phyloP scores from a whole-genome alignment of 345 rosid species.

The Populus deltoides region DNA sequence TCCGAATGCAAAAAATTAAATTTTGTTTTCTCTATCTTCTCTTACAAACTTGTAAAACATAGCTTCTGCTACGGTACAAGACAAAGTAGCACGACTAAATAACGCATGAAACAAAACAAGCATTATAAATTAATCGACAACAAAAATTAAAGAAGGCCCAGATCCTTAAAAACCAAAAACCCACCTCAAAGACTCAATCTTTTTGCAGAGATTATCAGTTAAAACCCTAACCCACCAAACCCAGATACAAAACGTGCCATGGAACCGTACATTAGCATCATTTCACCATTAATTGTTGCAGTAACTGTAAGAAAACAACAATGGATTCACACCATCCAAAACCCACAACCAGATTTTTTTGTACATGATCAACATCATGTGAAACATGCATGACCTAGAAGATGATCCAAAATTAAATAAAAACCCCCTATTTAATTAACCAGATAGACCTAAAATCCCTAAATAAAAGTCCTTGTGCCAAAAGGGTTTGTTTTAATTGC shows the following conservation, averaged over 20 bases:
- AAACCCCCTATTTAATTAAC: neutral
- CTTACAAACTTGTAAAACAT: neutral
- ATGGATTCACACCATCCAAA: neutral
- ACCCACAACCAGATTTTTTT: slow-evolving; percentile 10
- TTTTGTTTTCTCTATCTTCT: neutral
- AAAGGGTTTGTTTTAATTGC: slow-evolving; percentile 5
- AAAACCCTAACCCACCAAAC: slow-evolving; percentile 22
- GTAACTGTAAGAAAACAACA: neutral
- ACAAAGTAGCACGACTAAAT: neutral
- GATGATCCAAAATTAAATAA: neutral
- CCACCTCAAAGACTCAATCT: slow-evolving; percentile 5
- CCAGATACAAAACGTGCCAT: slow-evolving; percentile 8
- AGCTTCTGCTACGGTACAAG: neutral
- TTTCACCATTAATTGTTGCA: slow-evolving; percentile 1
- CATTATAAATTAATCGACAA: neutral
- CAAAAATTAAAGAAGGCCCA: neutral
- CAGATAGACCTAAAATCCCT: neutral
- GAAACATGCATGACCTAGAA: slow-evolving; percentile 2
- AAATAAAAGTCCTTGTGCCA: neutral
- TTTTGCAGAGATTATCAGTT: slow-evolving; percentile 7
- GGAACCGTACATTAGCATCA: slow-evolving; percentile 4
- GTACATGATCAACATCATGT: slow-evolving; percentile 9
- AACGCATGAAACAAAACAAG: neutral
- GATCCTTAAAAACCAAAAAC: slow-evolving; percentile 10
- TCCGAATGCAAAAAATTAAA: neutral